Evolutionary conservation across 192 early-diverging fungal genomes (phyloP).

Genomic region (Backusella westeae): DNA sequence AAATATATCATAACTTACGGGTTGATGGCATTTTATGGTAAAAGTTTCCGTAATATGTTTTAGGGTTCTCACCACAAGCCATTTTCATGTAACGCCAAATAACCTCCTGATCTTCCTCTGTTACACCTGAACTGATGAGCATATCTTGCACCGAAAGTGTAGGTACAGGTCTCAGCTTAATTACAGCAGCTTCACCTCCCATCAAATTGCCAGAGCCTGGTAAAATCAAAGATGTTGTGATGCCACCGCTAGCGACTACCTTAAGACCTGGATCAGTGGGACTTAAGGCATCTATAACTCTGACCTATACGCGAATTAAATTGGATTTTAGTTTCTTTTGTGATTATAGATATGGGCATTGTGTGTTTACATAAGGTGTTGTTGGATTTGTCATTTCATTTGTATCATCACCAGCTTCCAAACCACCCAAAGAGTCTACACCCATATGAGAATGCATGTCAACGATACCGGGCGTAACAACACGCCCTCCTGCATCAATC

Average conservation of each 20-base stretch:
- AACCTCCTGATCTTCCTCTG: conserved; percentile 27
- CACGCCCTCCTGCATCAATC: conserved; percentile 63
- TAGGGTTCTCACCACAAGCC: conserved; percentile 72
- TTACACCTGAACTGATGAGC: conserved; percentile 48
- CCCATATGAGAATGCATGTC: conserved; percentile 71
- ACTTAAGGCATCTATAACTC: conserved; percentile 55
- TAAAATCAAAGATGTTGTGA: conserved; percentile 60
- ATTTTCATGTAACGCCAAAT: conserved; percentile 65
- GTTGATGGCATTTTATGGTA: conserved; percentile 33
- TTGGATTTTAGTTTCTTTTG: not conserved
- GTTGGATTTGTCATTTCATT: conserved; percentile 53
- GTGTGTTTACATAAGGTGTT: conserved; percentile 41
- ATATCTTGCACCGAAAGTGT: conserved; percentile 52
- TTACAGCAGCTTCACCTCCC: conserved; percentile 59
- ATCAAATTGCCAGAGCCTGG: conserved; percentile 64
- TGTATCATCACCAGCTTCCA: conserved; percentile 40
- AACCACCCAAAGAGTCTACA: conserved; percentile 42
- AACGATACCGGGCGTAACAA: conserved; percentile 77
- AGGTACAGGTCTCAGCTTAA: conserved; percentile 46
- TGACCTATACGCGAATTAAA: conserved; percentile 17
- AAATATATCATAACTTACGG: conserved; percentile 22
- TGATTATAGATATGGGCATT: not conserved
- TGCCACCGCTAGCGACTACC: conserved; percentile 53
- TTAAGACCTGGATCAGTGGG: conserved; percentile 47
- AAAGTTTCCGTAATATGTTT: conserved; percentile 36